Percentiles rank a stretch among this genome's conserved stretches.
These are phyloP conservation scores for Teunomyces atbi DNA, from an alignment of 805 yeast genomes.

Conservation along the genomic window DNA sequence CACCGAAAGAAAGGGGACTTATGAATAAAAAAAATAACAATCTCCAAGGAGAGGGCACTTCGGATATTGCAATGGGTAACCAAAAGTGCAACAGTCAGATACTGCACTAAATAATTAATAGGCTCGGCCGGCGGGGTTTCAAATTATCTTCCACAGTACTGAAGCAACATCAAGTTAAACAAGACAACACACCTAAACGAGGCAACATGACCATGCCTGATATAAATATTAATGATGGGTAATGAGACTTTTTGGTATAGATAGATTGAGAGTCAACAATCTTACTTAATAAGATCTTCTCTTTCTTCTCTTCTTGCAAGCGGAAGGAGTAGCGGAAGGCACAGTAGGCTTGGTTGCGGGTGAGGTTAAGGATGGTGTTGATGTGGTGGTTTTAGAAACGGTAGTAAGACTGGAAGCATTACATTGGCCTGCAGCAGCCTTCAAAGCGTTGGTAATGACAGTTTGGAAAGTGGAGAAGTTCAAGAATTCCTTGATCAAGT, in stretches of 20 bases:
- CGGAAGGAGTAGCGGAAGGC: slow-evolving; percentile 4
- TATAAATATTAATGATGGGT: slow-evolving; percentile 3
- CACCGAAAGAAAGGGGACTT: background rate
- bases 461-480: slow-evolving; percentile 36
- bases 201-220: background rate
- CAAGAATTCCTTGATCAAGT: slow-evolving; percentile 38
- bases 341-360: slow-evolving; percentile 16
- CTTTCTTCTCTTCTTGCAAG: slow-evolving; percentile 20
- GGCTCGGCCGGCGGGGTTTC: background rate
- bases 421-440: slow-evolving; percentile 42
- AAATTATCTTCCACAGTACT: background rate
- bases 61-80: background rate
- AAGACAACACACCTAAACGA: background rate
- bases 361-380: slow-evolving; percentile 10
- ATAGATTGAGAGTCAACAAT: background rate
- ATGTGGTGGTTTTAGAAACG: slow-evolving; percentile 24
- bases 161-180: background rate
- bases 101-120: background rate
- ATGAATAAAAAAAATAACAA: background rate
- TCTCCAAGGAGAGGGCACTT: background rate
- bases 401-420: slow-evolving; percentile 26
- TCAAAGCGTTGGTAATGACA: slow-evolving; percentile 42
- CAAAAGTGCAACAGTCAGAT: background rate
- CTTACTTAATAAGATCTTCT: slow-evolving; percentile 23
- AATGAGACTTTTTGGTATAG: background rate